Evolutionary conservation across 352 stramenopile species (phyloP), one percentile per base, ranked within the genome.

Genomic region (Saprolegnia diclina): DNA sequence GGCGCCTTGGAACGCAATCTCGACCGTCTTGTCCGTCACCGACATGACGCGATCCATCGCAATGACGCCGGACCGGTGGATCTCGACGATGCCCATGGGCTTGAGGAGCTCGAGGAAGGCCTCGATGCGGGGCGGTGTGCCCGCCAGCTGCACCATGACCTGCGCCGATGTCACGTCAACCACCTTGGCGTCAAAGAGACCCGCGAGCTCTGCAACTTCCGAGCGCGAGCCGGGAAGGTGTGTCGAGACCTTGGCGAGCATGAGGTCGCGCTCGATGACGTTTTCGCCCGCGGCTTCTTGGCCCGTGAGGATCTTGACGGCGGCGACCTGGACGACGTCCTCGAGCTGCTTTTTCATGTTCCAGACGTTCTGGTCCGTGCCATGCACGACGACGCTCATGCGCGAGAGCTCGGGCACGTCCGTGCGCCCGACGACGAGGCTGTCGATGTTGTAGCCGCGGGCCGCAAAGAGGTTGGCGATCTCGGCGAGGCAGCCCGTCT

Each of bases 281-380:
- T 89, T 90, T 71, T 90, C 90, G 71, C 90, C 73, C 38, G 74
- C 67, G 22, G 83, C 77, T 29, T 75, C 71, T 64, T 82, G 79
- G 56, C 79, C 87, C 72, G 81, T 92, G 64, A 94, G 74, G 66
- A 94, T 92, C 73, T 92, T 94, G 46, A 92, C 86, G 32, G 91
- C 86, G 4, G 83, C 86, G 21, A 94, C 83, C 65, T 92, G 84
- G 64, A 94, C 86, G n/a, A 94, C 83, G 69, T 92, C 86, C 57
- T 94, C 86, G 21, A 94, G 75, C 66, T 94, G 85, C 75, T 92
- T 91, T 74, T 91, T 94, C 83, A 94, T 94, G 74, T 94, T 92
- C 55, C 87, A 72, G 56, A 90, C 84, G 71, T 83, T 92, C 65
- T 89, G 71, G 64, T 88, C 79, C 40, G 83, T 91, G 71, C 81